Evolutionary conservation across 2,329 filamentous ascomycete species (phyloP).

Genomic region (Ophiostoma novo-ulmi): DNA sequence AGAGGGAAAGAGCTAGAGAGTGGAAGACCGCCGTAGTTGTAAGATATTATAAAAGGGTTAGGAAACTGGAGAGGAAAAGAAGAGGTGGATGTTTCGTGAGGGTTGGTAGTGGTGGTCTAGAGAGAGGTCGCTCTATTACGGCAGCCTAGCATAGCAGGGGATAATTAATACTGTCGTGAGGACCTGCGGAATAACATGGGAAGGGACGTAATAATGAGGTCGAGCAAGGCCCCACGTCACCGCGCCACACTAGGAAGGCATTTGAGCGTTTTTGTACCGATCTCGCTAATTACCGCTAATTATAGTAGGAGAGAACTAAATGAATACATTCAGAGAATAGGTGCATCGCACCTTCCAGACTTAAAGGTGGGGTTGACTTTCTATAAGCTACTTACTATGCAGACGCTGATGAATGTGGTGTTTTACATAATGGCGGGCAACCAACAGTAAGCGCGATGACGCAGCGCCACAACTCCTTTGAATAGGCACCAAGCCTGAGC

Average conservation of each 20-base stretch:
- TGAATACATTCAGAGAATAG: neutral
- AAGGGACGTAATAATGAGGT: neutral
- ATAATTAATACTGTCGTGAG: neutral
- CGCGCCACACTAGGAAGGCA: neutral
- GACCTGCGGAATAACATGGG: neutral
- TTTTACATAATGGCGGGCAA: conserved; percentile 12
- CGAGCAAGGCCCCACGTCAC: conserved; percentile 9
- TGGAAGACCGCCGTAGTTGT: neutral
- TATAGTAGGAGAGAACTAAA: neutral
- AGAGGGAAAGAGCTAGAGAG: neutral
- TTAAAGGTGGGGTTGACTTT: conserved; percentile 11
- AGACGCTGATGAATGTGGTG: neutral
- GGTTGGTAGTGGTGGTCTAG: neutral
- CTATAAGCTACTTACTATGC: neutral
- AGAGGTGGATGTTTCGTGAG: neutral
- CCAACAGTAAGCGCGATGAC: neutral
- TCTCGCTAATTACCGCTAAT: neutral
- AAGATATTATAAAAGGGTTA: neutral
- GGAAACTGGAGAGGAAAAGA: neutral
- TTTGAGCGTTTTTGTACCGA: neutral
- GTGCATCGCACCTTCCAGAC: conserved; percentile 2
- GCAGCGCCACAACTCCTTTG: conserved; percentile 3
- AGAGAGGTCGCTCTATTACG: neutral
- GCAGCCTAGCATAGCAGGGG: neutral
- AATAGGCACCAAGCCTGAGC: conserved; percentile 21